Base-by-base conservation (phyloP, 2,329 filamentous ascomycete species). In the Rosellinia necatrix region DNA sequence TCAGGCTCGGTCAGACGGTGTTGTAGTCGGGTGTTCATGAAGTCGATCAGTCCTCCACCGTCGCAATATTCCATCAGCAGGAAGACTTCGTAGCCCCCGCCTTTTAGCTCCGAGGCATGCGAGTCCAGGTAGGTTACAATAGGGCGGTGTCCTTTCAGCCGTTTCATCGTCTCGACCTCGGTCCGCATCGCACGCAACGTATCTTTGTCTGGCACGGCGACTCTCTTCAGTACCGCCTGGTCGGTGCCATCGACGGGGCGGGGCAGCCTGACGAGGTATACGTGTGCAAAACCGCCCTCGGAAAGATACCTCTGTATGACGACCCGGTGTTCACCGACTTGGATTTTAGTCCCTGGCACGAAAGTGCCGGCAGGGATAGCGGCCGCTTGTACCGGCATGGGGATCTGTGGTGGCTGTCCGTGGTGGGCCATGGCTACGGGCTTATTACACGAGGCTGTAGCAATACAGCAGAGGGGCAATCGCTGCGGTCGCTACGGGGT, bases 161-260 rank as follows among this genome's bases (percentile, higher is more conserved):
- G 92, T 86, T 99, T 99, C 94, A 99, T 99, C 12, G 94, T 99
- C 78, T 99, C 94, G 66, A 99, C 94, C 80, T 99, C 94, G 64
- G 88, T 97, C 74, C 94, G 87, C 94, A 99, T 97, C 74, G 90
- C 92, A 61, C 91, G 90, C 76, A 99, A 80, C 56, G 93, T 86
- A 63, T 96, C 90, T 81, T 96, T 97, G 76, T 99, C 94, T 27
- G 94, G 92, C 49, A 97, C 94, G 30, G 94, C 94, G 56, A 99
- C 94, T 70, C 94, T 83, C 81, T 99, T 97, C 69, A 97, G 79
- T 44, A 97, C 92, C 10, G 91, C 92, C 66, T 86, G 80, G 66
- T 96, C 89, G 62, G 89, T 88, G 60, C 90, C 89, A 72, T 90
- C 85, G 69, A 92, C 79, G 53, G 90, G 82, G 64, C 87, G 83